Conservation (phyloP, 805 yeast genomes). For the Wickerhamomyces sydowiorum region DNA sequence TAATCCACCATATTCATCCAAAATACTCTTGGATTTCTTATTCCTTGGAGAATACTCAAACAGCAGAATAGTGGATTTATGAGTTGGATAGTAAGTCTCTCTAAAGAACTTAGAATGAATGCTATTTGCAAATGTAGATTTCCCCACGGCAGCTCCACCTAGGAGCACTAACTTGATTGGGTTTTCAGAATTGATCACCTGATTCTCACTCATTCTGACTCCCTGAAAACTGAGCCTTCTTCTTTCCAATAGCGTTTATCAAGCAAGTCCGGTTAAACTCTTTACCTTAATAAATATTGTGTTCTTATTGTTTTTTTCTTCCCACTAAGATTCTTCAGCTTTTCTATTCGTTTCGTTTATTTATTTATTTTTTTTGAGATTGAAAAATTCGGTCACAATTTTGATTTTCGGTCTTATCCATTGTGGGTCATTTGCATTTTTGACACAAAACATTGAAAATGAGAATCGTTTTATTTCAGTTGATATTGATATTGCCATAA, state of each 20-base stretch:
- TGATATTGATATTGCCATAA: too few relatives aligned
- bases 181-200: conserved; percentile 9
- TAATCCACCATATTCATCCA: conserved; percentile 42
- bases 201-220: not conserved
- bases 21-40: conserved; percentile 31
- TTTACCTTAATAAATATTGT: too few relatives aligned
- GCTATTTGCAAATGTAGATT: conserved; percentile 50
- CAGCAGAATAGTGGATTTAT: conserved; percentile 51
- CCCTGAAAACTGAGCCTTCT: not conserved
- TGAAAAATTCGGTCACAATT: not conserved
- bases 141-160: conserved; percentile 57
- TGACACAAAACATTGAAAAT: too few relatives aligned
- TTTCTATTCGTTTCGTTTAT: not conserved
- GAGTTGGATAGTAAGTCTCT: conserved; percentile 74
- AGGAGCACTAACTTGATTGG: conserved; percentile 56
- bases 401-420: not conserved
- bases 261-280: too few relatives aligned
- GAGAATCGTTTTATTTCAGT: too few relatives aligned
- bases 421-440: not conserved
- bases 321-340: not conserved
- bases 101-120: conserved; percentile 43
- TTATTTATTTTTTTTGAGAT: too few relatives aligned
- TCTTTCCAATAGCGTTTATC: too few relatives aligned
- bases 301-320: not conserved
- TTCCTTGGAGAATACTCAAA: conserved; percentile 46